A percentile compares a stretch with the other conserved stretches of the same genome.
Evolutionary conservation across 2,329 filamentous ascomycete genomes (phyloP).

Genomic region (Hypoxylon rubiginosum): DNA sequence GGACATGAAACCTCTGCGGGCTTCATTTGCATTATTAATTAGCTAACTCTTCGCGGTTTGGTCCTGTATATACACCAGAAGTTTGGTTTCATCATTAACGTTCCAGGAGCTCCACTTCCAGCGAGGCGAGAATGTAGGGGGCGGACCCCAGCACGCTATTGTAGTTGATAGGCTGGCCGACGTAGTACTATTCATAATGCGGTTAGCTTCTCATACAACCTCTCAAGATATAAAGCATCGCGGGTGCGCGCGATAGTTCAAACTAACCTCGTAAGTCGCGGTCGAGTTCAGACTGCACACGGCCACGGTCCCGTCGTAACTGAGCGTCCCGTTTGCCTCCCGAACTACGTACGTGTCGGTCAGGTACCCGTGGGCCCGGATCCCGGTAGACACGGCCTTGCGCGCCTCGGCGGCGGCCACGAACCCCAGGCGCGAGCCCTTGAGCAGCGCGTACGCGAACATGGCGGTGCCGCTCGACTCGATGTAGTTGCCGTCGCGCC

Average conservation of each 20-base stretch:
- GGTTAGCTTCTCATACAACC: slow-evolving; percentile 35
- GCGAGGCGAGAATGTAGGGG: slow-evolving; percentile 55
- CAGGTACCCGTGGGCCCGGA: slow-evolving; percentile 44
- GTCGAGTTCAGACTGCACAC: slow-evolving; percentile 60
- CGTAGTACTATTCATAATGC: slow-evolving; percentile 54
- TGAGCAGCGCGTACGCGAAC: slow-evolving; percentile 56
- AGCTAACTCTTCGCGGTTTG: slow-evolving; percentile 2
- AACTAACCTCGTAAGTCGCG: slow-evolving; percentile 54
- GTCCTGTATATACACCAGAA: slow-evolving; percentile 8
- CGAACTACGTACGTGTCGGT: slow-evolving; percentile 46
- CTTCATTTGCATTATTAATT: slow-evolving; percentile 11
- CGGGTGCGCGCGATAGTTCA: too few species aligned
- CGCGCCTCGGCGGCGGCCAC: slow-evolving; percentile 30
- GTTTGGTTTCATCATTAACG: slow-evolving; percentile 1
- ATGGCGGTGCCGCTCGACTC: slow-evolving; percentile 55
- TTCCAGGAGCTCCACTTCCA: slow-evolving; percentile 53
- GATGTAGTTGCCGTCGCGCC: slow-evolving; percentile 52
- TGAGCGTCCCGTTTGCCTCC: slow-evolving; percentile 46
- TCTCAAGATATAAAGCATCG: too few species aligned
- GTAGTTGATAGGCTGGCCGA: slow-evolving; percentile 52
- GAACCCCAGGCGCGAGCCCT: slow-evolving; percentile 54
- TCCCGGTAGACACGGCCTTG: slow-evolving; percentile 29
- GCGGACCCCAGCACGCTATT: slow-evolving; percentile 57
- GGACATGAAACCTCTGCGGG: not conserved
- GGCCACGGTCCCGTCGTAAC: slow-evolving; percentile 55